A percentile compares a stretch with the other conserved stretches of the same genome.
Evolutionary conservation across 352 stramenopile species (phyloP).

Genomic region (Peronosclerospora sorghi): DNA sequence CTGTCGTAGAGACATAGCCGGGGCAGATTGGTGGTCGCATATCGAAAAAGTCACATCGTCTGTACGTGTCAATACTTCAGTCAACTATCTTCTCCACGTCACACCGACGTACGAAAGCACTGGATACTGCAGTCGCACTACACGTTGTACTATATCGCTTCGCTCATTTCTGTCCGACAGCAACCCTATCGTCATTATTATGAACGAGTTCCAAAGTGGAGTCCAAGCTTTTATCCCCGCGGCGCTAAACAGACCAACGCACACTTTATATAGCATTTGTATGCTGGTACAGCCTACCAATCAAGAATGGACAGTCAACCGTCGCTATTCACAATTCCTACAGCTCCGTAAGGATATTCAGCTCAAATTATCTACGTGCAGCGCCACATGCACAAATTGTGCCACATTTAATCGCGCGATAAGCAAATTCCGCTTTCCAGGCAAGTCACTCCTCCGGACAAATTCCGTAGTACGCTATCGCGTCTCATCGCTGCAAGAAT

Average conservation of each 20-base stretch:
- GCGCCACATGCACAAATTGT: conserved; percentile 47
- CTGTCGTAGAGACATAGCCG: no score
- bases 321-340: conserved; percentile 81
- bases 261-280: conserved; percentile 81
- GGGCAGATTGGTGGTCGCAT: no score
- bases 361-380: conserved; percentile 23
- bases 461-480: conserved; percentile 62
- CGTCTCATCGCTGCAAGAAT: conserved; percentile 55
- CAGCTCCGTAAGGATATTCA: conserved; percentile 63
- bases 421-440: conserved; percentile 50
- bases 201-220: conserved; percentile 31
- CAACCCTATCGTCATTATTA: not conserved
- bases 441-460: conserved; percentile 53
- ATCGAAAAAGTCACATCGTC: no score
- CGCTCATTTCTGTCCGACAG: no score
- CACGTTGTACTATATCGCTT: no score
- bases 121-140: no score
- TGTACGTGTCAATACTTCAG: no score
- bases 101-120: no score
- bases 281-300: conserved; percentile 66
- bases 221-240: conserved; percentile 77
- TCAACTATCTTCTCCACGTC: no score
- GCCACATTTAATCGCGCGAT: conserved; percentile 51
- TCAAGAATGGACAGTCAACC: conserved; percentile 79
- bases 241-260: conserved; percentile 67